Percentiles rank a stretch among this genome's conserved stretches.
Conservation (phyloP, 169 alveolate species). For the Besnoitia besnoiti region DNA sequence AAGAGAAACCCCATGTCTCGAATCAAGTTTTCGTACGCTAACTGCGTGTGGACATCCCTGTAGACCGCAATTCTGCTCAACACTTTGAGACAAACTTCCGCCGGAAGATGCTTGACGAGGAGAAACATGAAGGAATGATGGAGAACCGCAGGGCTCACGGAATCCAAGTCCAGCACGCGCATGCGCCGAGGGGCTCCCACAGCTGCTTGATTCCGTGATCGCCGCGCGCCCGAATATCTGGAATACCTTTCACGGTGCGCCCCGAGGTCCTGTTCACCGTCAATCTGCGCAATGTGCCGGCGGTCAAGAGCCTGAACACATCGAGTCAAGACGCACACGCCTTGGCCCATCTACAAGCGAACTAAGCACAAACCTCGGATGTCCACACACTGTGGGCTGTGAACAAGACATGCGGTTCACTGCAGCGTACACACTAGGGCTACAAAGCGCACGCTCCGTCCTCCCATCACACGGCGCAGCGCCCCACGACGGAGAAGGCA, state of each 20-base stretch:
- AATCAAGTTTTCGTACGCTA: constrained; percentile 30
- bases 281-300: not conserved
- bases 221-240: not conserved
- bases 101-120: constrained; percentile 66
- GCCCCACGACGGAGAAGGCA: too few species aligned
- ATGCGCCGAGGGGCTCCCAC: not conserved
- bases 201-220: not conserved
- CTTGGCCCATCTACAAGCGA: not conserved
- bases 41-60: constrained; percentile 58
- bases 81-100: constrained; percentile 67
- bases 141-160: constrained; percentile 41
- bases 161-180: constrained; percentile 68
- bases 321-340: not conserved
- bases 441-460: not conserved
- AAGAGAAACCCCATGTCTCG: not conserved
- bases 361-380: not conserved
- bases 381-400: not conserved
- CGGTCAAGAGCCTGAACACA: constrained; percentile 16
- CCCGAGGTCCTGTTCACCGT: not conserved
- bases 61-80: constrained; percentile 57
- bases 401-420: not conserved
- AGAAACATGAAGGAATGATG: constrained; percentile 64
- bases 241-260: not conserved
- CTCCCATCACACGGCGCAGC: too few species aligned
- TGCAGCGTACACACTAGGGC: not conserved